Percentiles rank a stretch among this genome's conserved stretches.
Evolutionary conservation across 495 filamentous ascomycete genomes (phyloP).

Genomic region (Aspergillus hancockii): DNA sequence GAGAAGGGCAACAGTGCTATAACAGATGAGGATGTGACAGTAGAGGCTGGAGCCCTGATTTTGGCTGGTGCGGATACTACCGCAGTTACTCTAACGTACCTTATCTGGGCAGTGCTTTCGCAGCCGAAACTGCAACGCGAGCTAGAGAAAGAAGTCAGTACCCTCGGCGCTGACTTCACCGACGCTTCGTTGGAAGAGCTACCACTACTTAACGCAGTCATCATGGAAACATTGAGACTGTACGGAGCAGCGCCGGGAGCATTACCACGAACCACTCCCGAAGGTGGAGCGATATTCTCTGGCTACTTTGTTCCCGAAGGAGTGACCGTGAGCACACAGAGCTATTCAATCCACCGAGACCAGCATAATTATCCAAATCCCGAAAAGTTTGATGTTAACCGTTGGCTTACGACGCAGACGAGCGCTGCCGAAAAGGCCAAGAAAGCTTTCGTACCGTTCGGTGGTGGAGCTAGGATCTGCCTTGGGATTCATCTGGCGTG

Average conservation of each 20-base stretch:
- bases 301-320: slow-evolving; percentile 24
- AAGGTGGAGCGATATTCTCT: slow-evolving; percentile 21
- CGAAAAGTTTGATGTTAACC: slow-evolving; percentile 20
- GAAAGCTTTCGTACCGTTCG: slow-evolving; percentile 20
- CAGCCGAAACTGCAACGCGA: slow-evolving; percentile 22
- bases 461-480: slow-evolving; percentile 19
- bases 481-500: slow-evolving; percentile 24
- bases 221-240: slow-evolving; percentile 54
- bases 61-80: slow-evolving; percentile 49
- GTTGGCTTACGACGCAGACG: slow-evolving; percentile 16
- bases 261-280: slow-evolving; percentile 28
- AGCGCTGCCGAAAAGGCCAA: not conserved
- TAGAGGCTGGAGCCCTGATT: slow-evolving; percentile 39
- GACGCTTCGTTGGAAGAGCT: slow-evolving; percentile 35
- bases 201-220: slow-evolving; percentile 47
- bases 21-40: slow-evolving; percentile 31
- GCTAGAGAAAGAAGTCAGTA: slow-evolving; percentile 26
- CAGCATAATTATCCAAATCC: slow-evolving; percentile 22
- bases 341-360: slow-evolving; percentile 27
- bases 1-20: slow-evolving; percentile 28
- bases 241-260: slow-evolving; percentile 46
- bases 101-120: slow-evolving; percentile 31
- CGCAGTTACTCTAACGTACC: slow-evolving; percentile 41
- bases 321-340: slow-evolving; percentile 22
- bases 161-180: slow-evolving; percentile 14